A percentile compares a stretch with the other conserved stretches of the same genome.
phyloP scores from a whole-genome alignment of 768 basidiomycete species.

The Symmetrospora coprosmae region DNA sequence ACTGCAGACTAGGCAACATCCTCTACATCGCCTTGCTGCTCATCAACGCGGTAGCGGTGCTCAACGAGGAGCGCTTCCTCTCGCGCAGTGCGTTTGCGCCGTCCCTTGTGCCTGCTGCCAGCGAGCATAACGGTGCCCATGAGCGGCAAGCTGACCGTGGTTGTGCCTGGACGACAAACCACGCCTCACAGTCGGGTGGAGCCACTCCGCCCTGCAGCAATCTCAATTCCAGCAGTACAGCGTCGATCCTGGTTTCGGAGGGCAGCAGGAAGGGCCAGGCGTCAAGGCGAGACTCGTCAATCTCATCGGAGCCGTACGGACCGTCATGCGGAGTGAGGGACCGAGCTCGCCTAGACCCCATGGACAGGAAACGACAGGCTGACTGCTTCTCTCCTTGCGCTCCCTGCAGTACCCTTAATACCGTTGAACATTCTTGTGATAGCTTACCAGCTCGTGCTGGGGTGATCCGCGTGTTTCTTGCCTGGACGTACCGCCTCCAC shows the following conservation, averaged over 20 bases:
- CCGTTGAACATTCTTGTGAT: slow-evolving; percentile 16
- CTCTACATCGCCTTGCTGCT: slow-evolving; percentile 75
- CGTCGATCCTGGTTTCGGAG: slow-evolving; percentile 27
- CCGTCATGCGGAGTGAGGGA: slow-evolving; percentile 86
- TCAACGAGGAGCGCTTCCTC: slow-evolving; percentile 92
- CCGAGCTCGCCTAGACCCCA: too few species aligned
- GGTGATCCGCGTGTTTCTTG: too few species aligned
- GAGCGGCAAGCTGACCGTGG: too few species aligned
- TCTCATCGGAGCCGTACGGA: slow-evolving; percentile 86
- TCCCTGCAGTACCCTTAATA: slow-evolving; percentile 1
- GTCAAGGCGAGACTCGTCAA: slow-evolving; percentile 77
- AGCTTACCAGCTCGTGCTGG: not conserved
- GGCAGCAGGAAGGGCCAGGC: slow-evolving; percentile 44
- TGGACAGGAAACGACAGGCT: too few species aligned
- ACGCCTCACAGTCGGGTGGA: not conserved
- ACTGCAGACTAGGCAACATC: slow-evolving; percentile 40
- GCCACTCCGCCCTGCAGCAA: slow-evolving; percentile 2
- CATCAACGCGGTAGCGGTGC: slow-evolving; percentile 84
- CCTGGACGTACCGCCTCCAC: too few species aligned
- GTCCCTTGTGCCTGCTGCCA: too few species aligned
- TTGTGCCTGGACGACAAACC: too few species aligned
- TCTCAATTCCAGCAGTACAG: slow-evolving; percentile 27
- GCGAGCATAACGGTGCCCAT: too few species aligned
- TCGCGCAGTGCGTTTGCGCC: slow-evolving; percentile 41
- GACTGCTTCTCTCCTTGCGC: not conserved